Conservation (phyloP, 306 rosid genomes). For the Prunus davidiana region DNA sequence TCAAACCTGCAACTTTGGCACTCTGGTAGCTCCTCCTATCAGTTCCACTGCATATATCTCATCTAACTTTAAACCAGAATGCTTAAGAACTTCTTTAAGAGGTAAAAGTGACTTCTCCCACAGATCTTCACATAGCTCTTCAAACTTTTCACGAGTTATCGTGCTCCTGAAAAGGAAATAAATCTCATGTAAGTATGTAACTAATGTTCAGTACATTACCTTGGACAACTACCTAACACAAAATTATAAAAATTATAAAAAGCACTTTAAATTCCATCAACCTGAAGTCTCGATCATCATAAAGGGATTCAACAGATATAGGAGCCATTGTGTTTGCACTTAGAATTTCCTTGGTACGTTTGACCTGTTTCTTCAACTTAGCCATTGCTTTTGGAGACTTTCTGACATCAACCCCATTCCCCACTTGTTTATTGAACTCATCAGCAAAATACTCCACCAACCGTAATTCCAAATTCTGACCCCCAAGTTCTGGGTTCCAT, state of each 20-base stretch:
- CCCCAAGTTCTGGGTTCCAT: conserved; percentile 92
- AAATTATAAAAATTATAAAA: neutral
- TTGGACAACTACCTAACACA: neutral
- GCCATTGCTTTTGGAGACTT: conserved; percentile 93
- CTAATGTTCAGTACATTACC: neutral
- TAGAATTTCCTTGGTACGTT: conserved; percentile 92
- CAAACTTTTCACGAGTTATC: conserved; percentile 90
- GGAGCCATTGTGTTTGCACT: conserved; percentile 96
- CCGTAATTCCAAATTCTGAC: conserved; percentile 80
- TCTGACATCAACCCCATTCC: conserved; percentile 82
- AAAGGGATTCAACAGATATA: conserved; percentile 92
- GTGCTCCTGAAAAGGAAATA: conserved; percentile 61
- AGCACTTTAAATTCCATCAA: conserved; percentile 26
- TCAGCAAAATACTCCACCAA: conserved; percentile 88
- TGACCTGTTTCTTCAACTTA: conserved; percentile 95
- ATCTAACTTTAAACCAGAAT: conserved; percentile 61
- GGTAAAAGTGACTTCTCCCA: conserved; percentile 90
- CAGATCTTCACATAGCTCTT: conserved; percentile 85
- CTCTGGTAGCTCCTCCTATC: conserved; percentile 96
- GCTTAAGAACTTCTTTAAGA: conserved; percentile 66
- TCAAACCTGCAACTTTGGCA: conserved; percentile 94
- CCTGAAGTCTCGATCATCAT: conserved; percentile 89
- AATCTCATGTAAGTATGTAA: conserved; percentile 1
- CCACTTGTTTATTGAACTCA: conserved; percentile 87
- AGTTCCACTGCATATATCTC: conserved; percentile 88